Evolutionary conservation across 495 filamentous ascomycete species (phyloP).

Genomic region (Aspergillus diversus): DNA sequence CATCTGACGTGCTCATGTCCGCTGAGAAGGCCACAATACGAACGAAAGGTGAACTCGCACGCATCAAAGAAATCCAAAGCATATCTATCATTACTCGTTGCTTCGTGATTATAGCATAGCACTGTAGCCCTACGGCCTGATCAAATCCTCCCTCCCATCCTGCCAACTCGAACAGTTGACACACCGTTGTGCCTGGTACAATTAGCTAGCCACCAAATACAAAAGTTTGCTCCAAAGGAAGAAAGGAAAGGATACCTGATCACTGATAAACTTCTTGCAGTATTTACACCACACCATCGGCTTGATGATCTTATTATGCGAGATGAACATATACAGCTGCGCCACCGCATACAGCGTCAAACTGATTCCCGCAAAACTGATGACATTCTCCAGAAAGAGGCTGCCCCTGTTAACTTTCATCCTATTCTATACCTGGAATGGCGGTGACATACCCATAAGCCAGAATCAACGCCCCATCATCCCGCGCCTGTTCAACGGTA

Average conservation of each 20-base stretch:
- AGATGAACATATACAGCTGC: slow-evolving; percentile 63
- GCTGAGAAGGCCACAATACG: too few relatives aligned
- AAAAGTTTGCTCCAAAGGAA: too few relatives aligned
- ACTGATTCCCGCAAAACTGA: slow-evolving; percentile 70
- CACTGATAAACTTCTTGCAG: slow-evolving; percentile 68
- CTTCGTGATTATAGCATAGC: neutral
- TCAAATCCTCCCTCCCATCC: slow-evolving; percentile 71
- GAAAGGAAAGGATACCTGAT: slow-evolving; percentile 51
- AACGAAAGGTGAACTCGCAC: too few relatives aligned
- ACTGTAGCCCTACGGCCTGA: too few relatives aligned
- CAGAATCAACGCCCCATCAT: slow-evolving; percentile 72
- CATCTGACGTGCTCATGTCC: too few relatives aligned
- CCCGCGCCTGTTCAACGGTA: slow-evolving; percentile 65
- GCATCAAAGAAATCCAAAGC: too few relatives aligned
- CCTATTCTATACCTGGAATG: too few relatives aligned
- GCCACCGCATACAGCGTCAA: slow-evolving; percentile 67
- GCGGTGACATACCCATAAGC: slow-evolving; percentile 64
- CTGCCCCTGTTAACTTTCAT: too few relatives aligned
- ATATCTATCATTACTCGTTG: neutral
- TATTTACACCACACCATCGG: slow-evolving; percentile 70
- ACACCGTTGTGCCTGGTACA: slow-evolving; percentile 60
- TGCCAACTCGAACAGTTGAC: slow-evolving; percentile 77
- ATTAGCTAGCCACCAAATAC: neutral
- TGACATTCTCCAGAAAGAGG: slow-evolving; percentile 66
- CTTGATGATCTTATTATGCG: slow-evolving; percentile 71